Evolutionary conservation across 2,329 filamentous ascomycete species (phyloP).

Genomic region (Hysterium pulicare): DNA sequence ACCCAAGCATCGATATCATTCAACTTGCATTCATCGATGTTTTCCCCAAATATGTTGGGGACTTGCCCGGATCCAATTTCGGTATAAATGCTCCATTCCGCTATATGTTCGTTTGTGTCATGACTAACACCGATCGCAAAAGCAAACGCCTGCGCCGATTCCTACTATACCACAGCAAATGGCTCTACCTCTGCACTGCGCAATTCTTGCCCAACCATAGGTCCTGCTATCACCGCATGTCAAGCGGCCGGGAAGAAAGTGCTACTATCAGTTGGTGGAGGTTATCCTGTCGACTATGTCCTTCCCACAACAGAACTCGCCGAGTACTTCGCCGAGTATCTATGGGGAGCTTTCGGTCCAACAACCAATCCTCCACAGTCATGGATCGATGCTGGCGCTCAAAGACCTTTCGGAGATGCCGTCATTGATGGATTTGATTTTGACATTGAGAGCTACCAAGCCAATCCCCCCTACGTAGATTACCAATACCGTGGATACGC

Average conservation of each 20-base stretch:
- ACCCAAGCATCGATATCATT: conserved; percentile 53
- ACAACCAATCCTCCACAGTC: conserved; percentile 15
- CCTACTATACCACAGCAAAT: conserved; percentile 37
- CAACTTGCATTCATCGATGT: conserved; percentile 54
- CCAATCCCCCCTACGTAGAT: conserved; percentile 18
- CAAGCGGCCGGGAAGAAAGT: conserved; percentile 35
- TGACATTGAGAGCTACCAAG: conserved; percentile 39
- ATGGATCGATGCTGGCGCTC: conserved; percentile 31
- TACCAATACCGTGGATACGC: conserved; percentile 44
- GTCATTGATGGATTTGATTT: conserved; percentile 54
- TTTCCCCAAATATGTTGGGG: conserved; percentile 49
- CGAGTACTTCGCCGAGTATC: conserved; percentile 47
- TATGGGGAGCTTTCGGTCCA: conserved; percentile 52
- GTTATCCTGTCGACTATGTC: conserved; percentile 38
- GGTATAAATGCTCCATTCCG: conserved; percentile 44
- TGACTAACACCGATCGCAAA: conserved; percentile 1
- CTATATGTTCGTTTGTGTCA: neutral
- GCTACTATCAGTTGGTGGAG: conserved; percentile 49
- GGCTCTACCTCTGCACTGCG: conserved; percentile 42
- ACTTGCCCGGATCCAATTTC: conserved; percentile 54
- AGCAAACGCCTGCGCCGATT: conserved; percentile 46
- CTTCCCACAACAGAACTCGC: conserved; percentile 41
- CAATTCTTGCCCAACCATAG: conserved; percentile 42
- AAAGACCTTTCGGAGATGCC: conserved; percentile 48
- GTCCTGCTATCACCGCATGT: conserved; percentile 28